A percentile compares a stretch with the other conserved stretches of the same genome.
Evolutionary conservation across 208 protist genomes (phyloP).

Genomic region (Wallacemonas sp.): DNA sequence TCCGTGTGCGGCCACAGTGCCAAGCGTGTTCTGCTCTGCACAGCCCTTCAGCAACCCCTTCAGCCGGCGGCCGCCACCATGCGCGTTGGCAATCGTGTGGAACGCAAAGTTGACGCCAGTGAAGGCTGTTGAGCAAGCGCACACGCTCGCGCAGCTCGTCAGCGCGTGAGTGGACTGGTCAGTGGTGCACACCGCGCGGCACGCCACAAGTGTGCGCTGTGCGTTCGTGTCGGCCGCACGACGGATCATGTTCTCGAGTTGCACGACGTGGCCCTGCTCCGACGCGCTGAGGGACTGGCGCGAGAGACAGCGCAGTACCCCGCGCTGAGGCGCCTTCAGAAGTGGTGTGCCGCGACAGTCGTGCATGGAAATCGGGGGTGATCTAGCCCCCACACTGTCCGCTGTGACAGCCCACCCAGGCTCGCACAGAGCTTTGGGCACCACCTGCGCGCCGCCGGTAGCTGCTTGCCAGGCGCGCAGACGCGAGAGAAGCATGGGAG

Average conservation of each 20-base stretch:
- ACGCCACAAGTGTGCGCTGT: conserved; percentile 3
- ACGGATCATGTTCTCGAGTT: conserved; percentile 21
- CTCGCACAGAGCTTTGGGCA: too few relatives aligned
- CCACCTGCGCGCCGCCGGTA: not conserved
- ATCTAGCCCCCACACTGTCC: too few relatives aligned
- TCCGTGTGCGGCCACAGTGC: conserved; percentile 71
- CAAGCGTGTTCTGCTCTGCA: conserved; percentile 89
- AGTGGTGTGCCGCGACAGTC: too few relatives aligned
- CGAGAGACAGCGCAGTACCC: conserved; percentile 2
- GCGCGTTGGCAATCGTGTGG: conserved; percentile 59
- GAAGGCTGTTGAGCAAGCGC: conserved; percentile 15
- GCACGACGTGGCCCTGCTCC: conserved; percentile 24
- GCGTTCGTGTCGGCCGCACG: not conserved
- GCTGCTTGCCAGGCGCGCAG: conserved; percentile 4
- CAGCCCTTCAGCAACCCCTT: conserved; percentile 84
- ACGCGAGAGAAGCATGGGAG: conserved; percentile 3
- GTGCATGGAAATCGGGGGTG: too few relatives aligned
- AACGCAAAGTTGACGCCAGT: conserved; percentile 81
- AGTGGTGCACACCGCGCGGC: conserved; percentile 13
- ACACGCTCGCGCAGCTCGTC: not conserved
- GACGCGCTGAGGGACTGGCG: not conserved
- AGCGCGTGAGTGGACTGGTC: too few relatives aligned
- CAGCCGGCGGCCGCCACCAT: conserved; percentile 19
- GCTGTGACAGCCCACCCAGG: too few relatives aligned
- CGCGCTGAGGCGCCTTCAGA: not conserved